Percentiles rank a stretch among this genome's conserved stretches.
Evolutionary conservation across 2,329 filamentous ascomycete genomes (phyloP).

Genomic region (Cladobotryum protrusum): DNA sequence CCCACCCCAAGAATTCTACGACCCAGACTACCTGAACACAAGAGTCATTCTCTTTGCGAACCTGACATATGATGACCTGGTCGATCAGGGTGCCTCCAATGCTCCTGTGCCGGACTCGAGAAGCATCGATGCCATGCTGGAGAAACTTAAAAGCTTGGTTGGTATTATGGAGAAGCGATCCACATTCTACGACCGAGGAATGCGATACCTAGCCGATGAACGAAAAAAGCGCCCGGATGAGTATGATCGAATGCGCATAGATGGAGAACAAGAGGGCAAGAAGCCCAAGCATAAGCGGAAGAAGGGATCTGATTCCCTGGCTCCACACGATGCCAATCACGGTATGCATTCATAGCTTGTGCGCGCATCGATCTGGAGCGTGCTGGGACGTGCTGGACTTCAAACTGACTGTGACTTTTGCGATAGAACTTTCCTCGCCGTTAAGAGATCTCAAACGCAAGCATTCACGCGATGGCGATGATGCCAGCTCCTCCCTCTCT

Average conservation of each 20-base stretch:
- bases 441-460: conserved; percentile 48
- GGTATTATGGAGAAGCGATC: conserved; percentile 62
- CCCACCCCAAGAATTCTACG: conserved; percentile 48
- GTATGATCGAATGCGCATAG: conserved; percentile 39
- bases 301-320: conserved; percentile 58
- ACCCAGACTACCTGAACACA: conserved; percentile 62
- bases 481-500: conserved; percentile 54
- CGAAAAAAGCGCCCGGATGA: conserved; percentile 58
- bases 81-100: conserved; percentile 54
- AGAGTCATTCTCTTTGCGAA: conserved; percentile 53
- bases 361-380: too few relatives aligned
- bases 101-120: conserved; percentile 57
- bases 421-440: conserved; percentile 48
- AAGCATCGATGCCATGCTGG: conserved; percentile 57
- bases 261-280: conserved; percentile 46
- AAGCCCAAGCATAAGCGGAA: conserved; percentile 71
- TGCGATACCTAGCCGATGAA: conserved; percentile 61
- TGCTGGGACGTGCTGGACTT: not conserved
- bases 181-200: conserved; percentile 63
- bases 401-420: conserved; percentile 2
- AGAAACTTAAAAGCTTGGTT: conserved; percentile 57
- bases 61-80: conserved; percentile 61
- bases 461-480: conserved; percentile 46
- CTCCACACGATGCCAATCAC: conserved; percentile 40
- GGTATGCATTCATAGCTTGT: conserved; percentile 17